Evolutionary conservation across 139 green algal genomes (phyloP), one percentile per base, ranked within the genome.

Genomic region (Coelastrella sp.): DNA sequence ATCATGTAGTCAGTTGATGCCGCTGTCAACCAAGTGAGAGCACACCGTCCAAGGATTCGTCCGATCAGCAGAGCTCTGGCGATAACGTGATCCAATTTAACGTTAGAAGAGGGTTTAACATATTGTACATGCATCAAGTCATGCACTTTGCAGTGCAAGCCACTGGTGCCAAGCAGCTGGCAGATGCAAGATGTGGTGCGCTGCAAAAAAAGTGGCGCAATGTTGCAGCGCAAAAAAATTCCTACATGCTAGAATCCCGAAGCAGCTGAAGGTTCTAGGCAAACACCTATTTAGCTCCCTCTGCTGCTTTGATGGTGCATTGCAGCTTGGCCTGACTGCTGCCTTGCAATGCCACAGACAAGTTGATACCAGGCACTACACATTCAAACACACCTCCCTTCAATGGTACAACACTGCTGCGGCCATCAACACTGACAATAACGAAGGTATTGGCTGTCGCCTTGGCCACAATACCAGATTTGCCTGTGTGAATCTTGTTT

Each of bases 381-480:
- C 83, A 88, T 7, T 88, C 66, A 80, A 88, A 68, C 19, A 66
- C 23, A 3, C 10, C 22, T 7, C 83, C 83, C 23, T 88, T 88
- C 19, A 88, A 3, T 23, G 83, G 66, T 13, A 88, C 68, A 32
- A 57, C 23, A 22, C 56, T 66, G 54, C 54, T 66, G 54, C 83
- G 54, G 19, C 83, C 68, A 11, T 88, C 83, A 20, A 47, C 11
- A 14, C 60, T 8, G 10, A 80, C 83, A 20, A 88, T 8, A 4
- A 88, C 66, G 54, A 88, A 73, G 5, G 66, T 88, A 14, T 66
- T 80, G 68, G 47, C 19, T 20, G 66, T 88, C 7, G 83, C 54
- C 56, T 88, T 88, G 23, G 56, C 68, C 17, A 80, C 66, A 23
- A 88, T 80, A n/a, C 83, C 83, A n/a, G 83, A 73, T 3, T 54